These are phyloP conservation scores for Tausonia pullulans DNA, from an alignment of 1,284 basidiomycete genomes.

Conservation along the genomic window DNA sequence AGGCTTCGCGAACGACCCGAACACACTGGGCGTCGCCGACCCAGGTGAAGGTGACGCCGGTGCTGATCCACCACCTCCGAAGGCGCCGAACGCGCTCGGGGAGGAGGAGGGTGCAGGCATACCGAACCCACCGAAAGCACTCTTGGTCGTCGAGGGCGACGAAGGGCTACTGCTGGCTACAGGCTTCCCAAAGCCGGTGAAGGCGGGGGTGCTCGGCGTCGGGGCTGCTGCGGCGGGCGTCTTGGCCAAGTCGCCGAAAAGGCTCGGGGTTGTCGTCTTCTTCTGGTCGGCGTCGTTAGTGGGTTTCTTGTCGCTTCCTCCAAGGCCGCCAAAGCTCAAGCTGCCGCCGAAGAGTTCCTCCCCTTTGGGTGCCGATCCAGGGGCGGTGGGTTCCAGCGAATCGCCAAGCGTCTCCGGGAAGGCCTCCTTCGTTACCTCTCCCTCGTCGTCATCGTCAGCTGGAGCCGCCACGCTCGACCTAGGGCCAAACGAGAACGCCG, in stretches of 20 bases:
- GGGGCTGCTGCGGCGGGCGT: too few relatives aligned
- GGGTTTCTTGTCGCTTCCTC: constrained; percentile 19
- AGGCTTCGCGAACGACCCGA: too few relatives aligned
- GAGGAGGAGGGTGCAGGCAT: background rate
- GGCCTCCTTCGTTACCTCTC: constrained; percentile 19
- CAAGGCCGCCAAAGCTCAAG: constrained; percentile 22
- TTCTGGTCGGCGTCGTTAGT: too few relatives aligned
- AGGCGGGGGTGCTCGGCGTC: too few relatives aligned
- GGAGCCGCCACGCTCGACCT: background rate
- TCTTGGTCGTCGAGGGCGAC: background rate
- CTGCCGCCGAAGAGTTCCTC: background rate
- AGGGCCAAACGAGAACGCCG: constrained; percentile 1
- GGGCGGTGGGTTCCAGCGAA: background rate
- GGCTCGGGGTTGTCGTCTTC: too few relatives aligned
- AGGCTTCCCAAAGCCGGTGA: background rate
- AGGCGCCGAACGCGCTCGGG: background rate
- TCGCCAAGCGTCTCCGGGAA: background rate
- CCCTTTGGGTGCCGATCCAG: background rate
- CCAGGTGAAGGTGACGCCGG: too few relatives aligned
- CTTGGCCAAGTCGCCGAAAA: too few relatives aligned
- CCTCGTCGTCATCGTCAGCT: constrained; percentile 10
- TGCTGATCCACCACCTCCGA: too few relatives aligned
- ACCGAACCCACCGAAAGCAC: constrained; percentile 17
- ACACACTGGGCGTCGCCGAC: too few relatives aligned
- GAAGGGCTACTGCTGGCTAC: background rate